A percentile compares a stretch with the other conserved stretches of the same genome.
Conservation (phyloP, 1,284 basidiomycete genomes). For the Grifola frondosa region DNA sequence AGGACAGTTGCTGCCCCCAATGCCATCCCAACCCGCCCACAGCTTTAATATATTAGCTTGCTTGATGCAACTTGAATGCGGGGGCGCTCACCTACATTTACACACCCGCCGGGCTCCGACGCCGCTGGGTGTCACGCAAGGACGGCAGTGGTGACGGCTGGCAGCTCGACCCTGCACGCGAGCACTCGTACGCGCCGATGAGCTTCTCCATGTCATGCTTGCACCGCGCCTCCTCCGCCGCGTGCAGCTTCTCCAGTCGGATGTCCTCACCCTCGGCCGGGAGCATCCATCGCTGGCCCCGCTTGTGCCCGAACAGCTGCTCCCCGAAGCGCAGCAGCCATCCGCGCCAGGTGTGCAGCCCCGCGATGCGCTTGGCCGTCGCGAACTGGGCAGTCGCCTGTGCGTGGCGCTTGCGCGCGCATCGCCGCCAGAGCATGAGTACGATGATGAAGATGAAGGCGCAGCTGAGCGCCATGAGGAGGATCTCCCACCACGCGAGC, state of each 20-base stretch:
- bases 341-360: constrained; percentile 49
- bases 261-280: constrained; percentile 40
- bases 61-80: too few relatives aligned
- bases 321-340: constrained; percentile 56
- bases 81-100: too few relatives aligned
- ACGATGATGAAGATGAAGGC: constrained; percentile 71
- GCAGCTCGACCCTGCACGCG: constrained; percentile 34
- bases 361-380: constrained; percentile 51
- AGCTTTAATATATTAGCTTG: too few relatives aligned
- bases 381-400: constrained; percentile 68
- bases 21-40: too few relatives aligned
- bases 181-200: constrained; percentile 51
- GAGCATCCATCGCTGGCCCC: constrained; percentile 28
- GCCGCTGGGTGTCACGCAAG: too few relatives aligned
- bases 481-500: constrained; percentile 78
- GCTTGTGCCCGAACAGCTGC: constrained; percentile 52
- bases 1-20: too few relatives aligned
- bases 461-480: constrained; percentile 78
- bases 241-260: constrained; percentile 41
- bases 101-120: too few relatives aligned
- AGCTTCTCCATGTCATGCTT: constrained; percentile 48
- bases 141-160: constrained; percentile 38
- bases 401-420: constrained; percentile 62
- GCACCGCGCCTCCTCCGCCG: constrained; percentile 51
- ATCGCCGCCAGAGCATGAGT: constrained; percentile 66